Conservation (phyloP, 2,329 filamentous ascomycete genomes). For the Hysterium pulicare region DNA sequence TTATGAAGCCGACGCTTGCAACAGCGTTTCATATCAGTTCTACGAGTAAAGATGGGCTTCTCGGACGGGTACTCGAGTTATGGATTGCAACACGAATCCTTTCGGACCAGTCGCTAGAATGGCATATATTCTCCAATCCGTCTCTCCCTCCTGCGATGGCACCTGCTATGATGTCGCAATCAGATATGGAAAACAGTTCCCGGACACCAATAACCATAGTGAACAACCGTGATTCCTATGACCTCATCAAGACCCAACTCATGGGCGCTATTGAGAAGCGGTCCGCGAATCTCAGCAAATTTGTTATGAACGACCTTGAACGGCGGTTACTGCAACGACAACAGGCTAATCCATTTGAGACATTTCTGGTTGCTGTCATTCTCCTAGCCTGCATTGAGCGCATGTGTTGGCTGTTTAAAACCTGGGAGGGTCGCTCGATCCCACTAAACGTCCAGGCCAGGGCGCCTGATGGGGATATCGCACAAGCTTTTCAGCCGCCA, state of each 20-base stretch:
- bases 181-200: constrained; percentile 26
- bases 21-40: constrained; percentile 29
- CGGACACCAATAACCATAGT: constrained; percentile 26
- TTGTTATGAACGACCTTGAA: constrained; percentile 59
- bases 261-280: constrained; percentile 55
- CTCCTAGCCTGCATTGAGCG: constrained; percentile 58
- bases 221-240: constrained; percentile 43
- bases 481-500: constrained; percentile 18
- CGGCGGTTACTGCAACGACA: constrained; percentile 57
- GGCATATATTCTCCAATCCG: constrained; percentile 50
- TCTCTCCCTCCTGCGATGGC: constrained; percentile 31
- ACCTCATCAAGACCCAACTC: constrained; percentile 52
- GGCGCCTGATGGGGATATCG: constrained; percentile 17
- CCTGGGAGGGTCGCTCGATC: constrained; percentile 41
- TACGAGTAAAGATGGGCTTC: constrained; percentile 41
- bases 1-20: constrained; percentile 50
- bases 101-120: constrained; percentile 46
- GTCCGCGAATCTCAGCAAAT: constrained; percentile 50
- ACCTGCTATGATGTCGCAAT: constrained; percentile 26
- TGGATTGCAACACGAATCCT: constrained; percentile 57
- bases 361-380: constrained; percentile 58
- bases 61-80: constrained; percentile 53
- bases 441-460: background rate
- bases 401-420: constrained; percentile 56
- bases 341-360: constrained; percentile 56